Base-by-base conservation (phyloP, 176 grass and related monocot genomes). In the Aegilops tauschii region DNA sequence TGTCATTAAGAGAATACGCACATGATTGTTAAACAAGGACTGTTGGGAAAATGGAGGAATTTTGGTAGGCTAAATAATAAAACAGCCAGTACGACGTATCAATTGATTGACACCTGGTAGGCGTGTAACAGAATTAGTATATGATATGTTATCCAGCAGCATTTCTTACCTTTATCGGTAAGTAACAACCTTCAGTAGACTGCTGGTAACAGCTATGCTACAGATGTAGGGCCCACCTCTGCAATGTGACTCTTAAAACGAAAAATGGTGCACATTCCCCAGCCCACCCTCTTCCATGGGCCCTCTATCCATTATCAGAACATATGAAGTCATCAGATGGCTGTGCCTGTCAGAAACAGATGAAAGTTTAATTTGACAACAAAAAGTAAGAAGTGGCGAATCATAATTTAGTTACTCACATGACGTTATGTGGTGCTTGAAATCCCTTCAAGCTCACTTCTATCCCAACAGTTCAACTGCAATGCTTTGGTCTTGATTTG, bases 401-500 rank as follows among this genome's bases (percentile, higher is more conserved):
- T 35, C 13, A 58, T 65, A 21, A 49, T 35, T 18, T 67, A 89
- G 28, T 12, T 32, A 69, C 61, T 80, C 49, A 76, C 76, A n/a
- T 75, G 45, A 18, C 70, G 76, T 87, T 58, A 87, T 7, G 61
- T 76, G 30, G 69, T 45, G 21, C 63, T 84, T 81, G 69, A 80
- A 84, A 87, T 12, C 29, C 17, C 76, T 71, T 76, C 76, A 61
- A 91, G 76, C 76, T 91, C 89, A 76, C 9, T 84, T 84, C 16
- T 61, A 29, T 35, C 69, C 89, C 85, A 91, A 68, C 85, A 91
- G 12, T 84, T 84, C 69, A 91, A 80, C 37, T 87, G 89, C 69
- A 84, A 32, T 69, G 81, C 76, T 91, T 91, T 91, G 7, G 81
- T 76, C 76, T 87, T 91, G 11, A 91, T 81, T 84, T 91, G 89